A percentile compares a stretch with the other conserved stretches of the same genome.
phyloP scores from a whole-genome alignment of 2,329 filamentous ascomycete species.

The Purpureocillium takamizusanense region DNA sequence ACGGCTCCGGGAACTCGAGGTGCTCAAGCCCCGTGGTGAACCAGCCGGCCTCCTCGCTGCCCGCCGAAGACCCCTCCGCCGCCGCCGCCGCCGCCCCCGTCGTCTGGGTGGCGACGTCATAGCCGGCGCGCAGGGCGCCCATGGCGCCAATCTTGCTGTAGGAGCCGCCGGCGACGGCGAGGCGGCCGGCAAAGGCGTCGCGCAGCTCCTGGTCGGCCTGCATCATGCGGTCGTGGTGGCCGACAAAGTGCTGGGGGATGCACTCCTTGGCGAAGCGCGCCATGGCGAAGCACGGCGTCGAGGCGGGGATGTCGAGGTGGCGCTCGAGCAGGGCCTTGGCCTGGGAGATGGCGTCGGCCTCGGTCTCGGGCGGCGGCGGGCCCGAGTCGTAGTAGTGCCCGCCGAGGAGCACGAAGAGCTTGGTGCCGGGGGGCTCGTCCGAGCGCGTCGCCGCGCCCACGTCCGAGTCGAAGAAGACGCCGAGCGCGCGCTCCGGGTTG shows the following conservation, averaged over 20 bases:
- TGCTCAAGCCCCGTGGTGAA: slow-evolving; percentile 20
- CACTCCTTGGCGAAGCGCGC: slow-evolving; percentile 57
- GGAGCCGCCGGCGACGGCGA: slow-evolving; percentile 54
- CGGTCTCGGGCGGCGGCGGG: slow-evolving; percentile 36
- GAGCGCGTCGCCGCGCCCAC: slow-evolving; percentile 33
- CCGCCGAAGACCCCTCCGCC: neutral
- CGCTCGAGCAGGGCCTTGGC: slow-evolving; percentile 61
- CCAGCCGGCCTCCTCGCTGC: slow-evolving; percentile 7
- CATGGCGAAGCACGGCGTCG: slow-evolving; percentile 49
- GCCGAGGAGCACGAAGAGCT: slow-evolving; percentile 89
- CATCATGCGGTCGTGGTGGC: slow-evolving; percentile 58
- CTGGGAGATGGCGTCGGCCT: slow-evolving; percentile 58
- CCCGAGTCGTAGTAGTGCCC: slow-evolving; percentile 71
- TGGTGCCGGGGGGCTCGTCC: slow-evolving; percentile 58
- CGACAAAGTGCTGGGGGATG: slow-evolving; percentile 84
- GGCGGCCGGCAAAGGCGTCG: slow-evolving; percentile 46
- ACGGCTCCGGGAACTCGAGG: slow-evolving; percentile 12
- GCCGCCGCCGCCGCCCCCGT: slow-evolving; percentile 1
- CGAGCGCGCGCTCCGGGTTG: slow-evolving; percentile 77
- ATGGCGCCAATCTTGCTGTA: slow-evolving; percentile 44
- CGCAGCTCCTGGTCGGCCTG: slow-evolving; percentile 45
- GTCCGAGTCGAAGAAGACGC: slow-evolving; percentile 86
- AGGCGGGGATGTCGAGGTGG: slow-evolving; percentile 60
- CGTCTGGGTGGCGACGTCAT: slow-evolving; percentile 17
- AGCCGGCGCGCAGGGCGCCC: slow-evolving; percentile 37